These are phyloP conservation scores for Xylaria sp. DNA, from an alignment of 2,329 filamentous ascomycete genomes.

Conservation along the genomic window DNA sequence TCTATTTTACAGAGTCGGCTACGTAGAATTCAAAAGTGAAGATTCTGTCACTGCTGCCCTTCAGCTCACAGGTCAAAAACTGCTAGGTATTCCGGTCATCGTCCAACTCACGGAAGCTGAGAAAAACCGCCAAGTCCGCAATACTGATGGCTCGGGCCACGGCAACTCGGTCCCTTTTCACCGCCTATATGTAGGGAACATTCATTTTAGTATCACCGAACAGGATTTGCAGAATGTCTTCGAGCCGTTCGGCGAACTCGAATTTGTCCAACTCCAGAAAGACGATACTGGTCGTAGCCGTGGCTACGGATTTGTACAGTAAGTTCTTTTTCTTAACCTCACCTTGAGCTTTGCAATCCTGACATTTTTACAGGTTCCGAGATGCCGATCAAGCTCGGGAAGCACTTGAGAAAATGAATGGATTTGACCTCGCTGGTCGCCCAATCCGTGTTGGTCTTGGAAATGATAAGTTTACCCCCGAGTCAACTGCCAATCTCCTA, in stretches of 20 bases:
- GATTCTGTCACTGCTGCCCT: conserved; percentile 93
- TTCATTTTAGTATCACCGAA: conserved; percentile 99
- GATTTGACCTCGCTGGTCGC: conserved; percentile 96
- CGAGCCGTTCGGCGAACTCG: conserved; percentile 95
- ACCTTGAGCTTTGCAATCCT: conserved; percentile 43
- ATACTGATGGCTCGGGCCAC: conserved; percentile 73
- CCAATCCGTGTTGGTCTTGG: conserved; percentile 98
- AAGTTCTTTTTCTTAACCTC: conserved; percentile 56
- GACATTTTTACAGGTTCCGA: conserved; percentile 72
- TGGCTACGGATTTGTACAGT: conserved; percentile 99
- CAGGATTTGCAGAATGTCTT: conserved; percentile 95
- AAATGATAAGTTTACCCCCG: conserved; percentile 99
- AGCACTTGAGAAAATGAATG: conserved; percentile 98
- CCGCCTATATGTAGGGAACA: conserved; percentile 98
- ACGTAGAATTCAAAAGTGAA: conserved; percentile 98
- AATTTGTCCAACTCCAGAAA: conserved; percentile 97
- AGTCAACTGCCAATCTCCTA: conserved; percentile 91
- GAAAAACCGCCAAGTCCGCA: conserved; percentile 97
- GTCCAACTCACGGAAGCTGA: conserved; percentile 98
- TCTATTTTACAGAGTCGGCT: conserved; percentile 78
- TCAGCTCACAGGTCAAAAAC: conserved; percentile 97
- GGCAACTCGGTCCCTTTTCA: conserved; percentile 94
- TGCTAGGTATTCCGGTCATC: conserved; percentile 98
- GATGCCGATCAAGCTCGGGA: conserved; percentile 92
- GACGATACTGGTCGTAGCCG: conserved; percentile 90